A percentile compares a stretch with the other conserved stretches of the same genome.
phyloP scores from a whole-genome alignment of 2,329 filamentous ascomycete genomes.

The Colletotrichum sp. region DNA sequence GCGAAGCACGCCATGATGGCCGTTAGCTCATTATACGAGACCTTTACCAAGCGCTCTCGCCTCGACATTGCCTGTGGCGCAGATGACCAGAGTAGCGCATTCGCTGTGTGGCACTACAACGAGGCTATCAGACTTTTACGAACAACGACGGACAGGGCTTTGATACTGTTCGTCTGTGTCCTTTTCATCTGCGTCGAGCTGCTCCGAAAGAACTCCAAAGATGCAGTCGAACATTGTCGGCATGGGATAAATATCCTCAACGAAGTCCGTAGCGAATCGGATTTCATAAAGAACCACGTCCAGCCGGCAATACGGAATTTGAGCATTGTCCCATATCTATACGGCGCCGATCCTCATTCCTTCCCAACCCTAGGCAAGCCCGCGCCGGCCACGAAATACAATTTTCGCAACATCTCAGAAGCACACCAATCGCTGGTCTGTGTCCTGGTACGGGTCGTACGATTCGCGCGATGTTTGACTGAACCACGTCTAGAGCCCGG shows the following conservation, averaged over 20 bases:
- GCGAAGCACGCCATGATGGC: conserved; percentile 27
- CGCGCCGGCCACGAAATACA: not conserved
- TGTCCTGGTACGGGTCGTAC: conserved; percentile 28
- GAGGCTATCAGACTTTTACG: conserved; percentile 18
- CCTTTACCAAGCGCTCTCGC: not conserved
- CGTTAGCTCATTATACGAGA: conserved; percentile 23
- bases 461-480: conserved; percentile 31
- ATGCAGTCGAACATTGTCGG: not conserved
- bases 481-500: conserved; percentile 10
- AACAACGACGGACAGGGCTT: conserved; percentile 3
- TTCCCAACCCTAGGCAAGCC: not conserved
- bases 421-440: conserved; percentile 34
- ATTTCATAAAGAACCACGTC: not conserved
- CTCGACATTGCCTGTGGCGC: not conserved
- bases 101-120: conserved; percentile 23
- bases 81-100: not conserved
- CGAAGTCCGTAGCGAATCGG: not conserved
- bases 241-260: conserved; percentile 16
- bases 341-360: not conserved
- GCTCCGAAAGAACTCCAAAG: not conserved
- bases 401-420: conserved; percentile 21
- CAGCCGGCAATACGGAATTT: not conserved
- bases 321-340: not conserved
- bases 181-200: conserved; percentile 24
- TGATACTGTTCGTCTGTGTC: conserved; percentile 23